Percentiles rank a stretch among this genome's conserved stretches.
Evolutionary conservation across 805 yeast species (phyloP).

Genomic region (Spencermartinsiella europaea): DNA sequence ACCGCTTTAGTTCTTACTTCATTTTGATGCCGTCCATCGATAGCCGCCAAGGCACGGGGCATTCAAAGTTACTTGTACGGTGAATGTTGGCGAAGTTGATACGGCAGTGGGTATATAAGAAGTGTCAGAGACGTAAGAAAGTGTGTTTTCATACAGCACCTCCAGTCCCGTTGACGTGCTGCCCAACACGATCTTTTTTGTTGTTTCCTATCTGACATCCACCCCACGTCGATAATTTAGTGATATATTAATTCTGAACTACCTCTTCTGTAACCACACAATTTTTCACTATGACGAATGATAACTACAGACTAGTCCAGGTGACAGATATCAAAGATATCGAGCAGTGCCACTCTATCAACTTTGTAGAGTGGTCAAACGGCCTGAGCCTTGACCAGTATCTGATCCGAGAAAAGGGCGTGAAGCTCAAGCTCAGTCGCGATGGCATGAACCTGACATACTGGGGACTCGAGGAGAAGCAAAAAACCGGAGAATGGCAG

Average conservation of each 20-base stretch:
- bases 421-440: conserved; percentile 12
- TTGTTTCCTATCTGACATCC: too few species aligned
- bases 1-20: background rate
- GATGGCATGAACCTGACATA: conserved; percentile 21
- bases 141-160: too few species aligned
- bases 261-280: too few species aligned
- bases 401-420: conserved; percentile 23
- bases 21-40: background rate
- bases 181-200: too few species aligned
- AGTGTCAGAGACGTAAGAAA: background rate
- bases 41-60: background rate
- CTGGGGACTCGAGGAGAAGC: conserved; percentile 29
- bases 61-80: background rate
- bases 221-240: too few species aligned
- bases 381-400: conserved; percentile 25
- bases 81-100: background rate
- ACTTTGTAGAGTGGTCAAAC: conserved; percentile 26
- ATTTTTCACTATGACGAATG: background rate
- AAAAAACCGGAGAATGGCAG: conserved; percentile 25
- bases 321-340: conserved; percentile 15
- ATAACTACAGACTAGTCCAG: conserved; percentile 7
- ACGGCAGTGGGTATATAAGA: background rate
- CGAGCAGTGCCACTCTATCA: conserved; percentile 17
- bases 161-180: too few species aligned
- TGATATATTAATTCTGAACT: too few species aligned